Percentiles rank a stretch among this genome's conserved stretches.
phyloP scores from a whole-genome alignment of 2,329 filamentous ascomycete species.

The Calonectria montana region DNA sequence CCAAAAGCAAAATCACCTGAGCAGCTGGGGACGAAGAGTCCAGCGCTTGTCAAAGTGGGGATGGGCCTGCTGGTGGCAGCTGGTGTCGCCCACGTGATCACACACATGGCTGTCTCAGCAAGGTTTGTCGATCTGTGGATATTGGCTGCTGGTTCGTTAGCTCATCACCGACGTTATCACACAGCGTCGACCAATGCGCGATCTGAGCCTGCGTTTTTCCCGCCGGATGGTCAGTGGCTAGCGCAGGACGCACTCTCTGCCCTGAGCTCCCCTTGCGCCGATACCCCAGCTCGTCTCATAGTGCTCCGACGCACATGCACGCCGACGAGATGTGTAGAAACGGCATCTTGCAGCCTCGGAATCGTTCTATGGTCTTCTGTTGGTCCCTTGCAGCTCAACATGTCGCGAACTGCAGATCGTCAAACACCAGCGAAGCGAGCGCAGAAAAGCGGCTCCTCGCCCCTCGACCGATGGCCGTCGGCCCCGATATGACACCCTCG shows the following conservation, averaged over 20 bases:
- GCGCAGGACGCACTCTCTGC: conserved; percentile 16
- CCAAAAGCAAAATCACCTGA: conserved; percentile 12
- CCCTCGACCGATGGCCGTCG: not conserved
- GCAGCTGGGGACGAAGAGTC: not conserved
- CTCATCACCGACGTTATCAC: conserved; percentile 38
- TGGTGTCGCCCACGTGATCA: conserved; percentile 32
- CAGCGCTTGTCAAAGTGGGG: conserved; percentile 6
- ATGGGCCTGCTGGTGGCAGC: not conserved
- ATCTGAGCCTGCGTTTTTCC: conserved; percentile 25
- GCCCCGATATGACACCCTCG: conserved; percentile 11
- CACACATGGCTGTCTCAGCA: conserved; percentile 17
- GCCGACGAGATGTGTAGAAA: not conserved
- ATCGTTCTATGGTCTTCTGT: conserved; percentile 27
- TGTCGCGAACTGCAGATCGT: conserved; percentile 7
- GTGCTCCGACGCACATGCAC: not conserved
- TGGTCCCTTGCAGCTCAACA: conserved; percentile 34
- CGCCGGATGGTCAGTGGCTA: conserved; percentile 30
- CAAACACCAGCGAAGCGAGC: conserved; percentile 25
- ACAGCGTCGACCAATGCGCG: conserved; percentile 34
- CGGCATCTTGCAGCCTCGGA: not conserved
- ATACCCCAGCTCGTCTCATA: conserved; percentile 9
- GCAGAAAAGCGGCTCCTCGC: conserved; percentile 12
- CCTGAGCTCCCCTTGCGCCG: not conserved
- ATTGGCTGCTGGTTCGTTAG: conserved; percentile 28
- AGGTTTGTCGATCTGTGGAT: conserved; percentile 14